phyloP scores from a whole-genome alignment of 2,329 filamentous ascomycete genomes.

The Exophiala alcalophila region DNA sequence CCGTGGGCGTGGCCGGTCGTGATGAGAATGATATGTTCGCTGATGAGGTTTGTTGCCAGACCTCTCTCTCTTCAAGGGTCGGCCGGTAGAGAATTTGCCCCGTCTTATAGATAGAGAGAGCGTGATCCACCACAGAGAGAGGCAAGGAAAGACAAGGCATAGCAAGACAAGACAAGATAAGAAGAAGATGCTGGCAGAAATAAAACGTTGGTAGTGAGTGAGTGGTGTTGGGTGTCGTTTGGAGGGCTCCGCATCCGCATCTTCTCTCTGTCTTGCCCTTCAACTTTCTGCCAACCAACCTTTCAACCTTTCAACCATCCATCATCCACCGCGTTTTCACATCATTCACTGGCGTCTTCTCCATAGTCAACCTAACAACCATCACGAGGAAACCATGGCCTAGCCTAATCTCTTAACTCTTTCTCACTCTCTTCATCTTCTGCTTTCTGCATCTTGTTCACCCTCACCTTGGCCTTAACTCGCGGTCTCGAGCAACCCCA shows the following conservation, averaged over 20 bases:
- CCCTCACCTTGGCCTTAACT: neutral
- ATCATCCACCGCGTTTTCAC: too few species aligned
- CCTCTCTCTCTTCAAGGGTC: neutral
- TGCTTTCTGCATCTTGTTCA: neutral
- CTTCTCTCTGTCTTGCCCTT: constrained; percentile 1
- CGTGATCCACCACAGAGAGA: constrained; percentile 12
- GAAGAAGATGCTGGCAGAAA: too few species aligned
- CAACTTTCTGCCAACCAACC: too few species aligned
- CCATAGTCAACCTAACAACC: constrained; percentile 1
- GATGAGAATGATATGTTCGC: constrained; percentile 3
- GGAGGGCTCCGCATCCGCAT: neutral
- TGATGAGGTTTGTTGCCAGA: neutral
- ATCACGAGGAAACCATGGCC: constrained; percentile 4
- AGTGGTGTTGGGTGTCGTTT: too few species aligned
- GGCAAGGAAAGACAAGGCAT: too few species aligned
- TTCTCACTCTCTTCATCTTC: constrained; percentile 1
- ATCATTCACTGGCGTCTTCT: too few species aligned
- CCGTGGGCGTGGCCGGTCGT: constrained; percentile 3
- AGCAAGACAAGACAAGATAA: constrained; percentile 1
- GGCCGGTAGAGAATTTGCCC: constrained; percentile 1
- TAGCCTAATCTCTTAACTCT: neutral
- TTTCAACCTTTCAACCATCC: too few species aligned
- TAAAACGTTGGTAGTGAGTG: neutral
- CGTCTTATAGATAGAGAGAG: constrained; percentile 8
- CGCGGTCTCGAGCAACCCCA: constrained; percentile 2